phyloP scores from a whole-genome alignment of 495 filamentous ascomycete species.

The Rusavskia elegans region DNA sequence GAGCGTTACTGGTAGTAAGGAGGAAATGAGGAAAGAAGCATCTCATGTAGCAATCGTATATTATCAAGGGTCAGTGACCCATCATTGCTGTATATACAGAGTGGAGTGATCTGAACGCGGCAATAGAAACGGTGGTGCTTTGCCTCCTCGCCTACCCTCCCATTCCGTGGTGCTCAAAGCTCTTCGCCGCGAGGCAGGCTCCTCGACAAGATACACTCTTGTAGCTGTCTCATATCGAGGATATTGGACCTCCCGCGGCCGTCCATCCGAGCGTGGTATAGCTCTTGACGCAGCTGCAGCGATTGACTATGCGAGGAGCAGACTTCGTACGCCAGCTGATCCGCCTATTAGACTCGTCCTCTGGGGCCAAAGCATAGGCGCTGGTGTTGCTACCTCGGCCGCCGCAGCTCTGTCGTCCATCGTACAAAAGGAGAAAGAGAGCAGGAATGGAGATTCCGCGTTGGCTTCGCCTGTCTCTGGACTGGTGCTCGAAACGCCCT shows the following conservation, averaged over 20 bases:
- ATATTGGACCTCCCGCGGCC: slow-evolving; percentile 64
- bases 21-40: background rate
- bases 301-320: slow-evolving; percentile 30
- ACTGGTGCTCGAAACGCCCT: slow-evolving; percentile 63
- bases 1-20: background rate
- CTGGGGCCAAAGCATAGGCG: slow-evolving; percentile 74
- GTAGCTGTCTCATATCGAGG: slow-evolving; percentile 58
- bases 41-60: slow-evolving; percentile 26
- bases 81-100: background rate
- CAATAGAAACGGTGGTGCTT: slow-evolving; percentile 6
- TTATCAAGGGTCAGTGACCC: slow-evolving; percentile 32
- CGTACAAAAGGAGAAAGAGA: slow-evolving; percentile 8
- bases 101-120: background rate
- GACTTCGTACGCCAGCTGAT: slow-evolving; percentile 10
- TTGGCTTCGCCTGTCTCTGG: slow-evolving; percentile 19
- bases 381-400: slow-evolving; percentile 36
- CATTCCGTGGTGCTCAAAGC: slow-evolving; percentile 18
- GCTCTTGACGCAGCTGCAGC: slow-evolving; percentile 41
- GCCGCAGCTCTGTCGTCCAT: slow-evolving; percentile 23
- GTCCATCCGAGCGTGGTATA: slow-evolving; percentile 49
- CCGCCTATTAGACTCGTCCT: slow-evolving; percentile 34
- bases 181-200: background rate
- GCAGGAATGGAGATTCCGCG: background rate
- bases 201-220: slow-evolving; percentile 16
- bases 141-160: slow-evolving; percentile 53